These are phyloP conservation scores for Quercus bicolor DNA, from an alignment of 306 rosid species.

Conservation along the genomic window DNA sequence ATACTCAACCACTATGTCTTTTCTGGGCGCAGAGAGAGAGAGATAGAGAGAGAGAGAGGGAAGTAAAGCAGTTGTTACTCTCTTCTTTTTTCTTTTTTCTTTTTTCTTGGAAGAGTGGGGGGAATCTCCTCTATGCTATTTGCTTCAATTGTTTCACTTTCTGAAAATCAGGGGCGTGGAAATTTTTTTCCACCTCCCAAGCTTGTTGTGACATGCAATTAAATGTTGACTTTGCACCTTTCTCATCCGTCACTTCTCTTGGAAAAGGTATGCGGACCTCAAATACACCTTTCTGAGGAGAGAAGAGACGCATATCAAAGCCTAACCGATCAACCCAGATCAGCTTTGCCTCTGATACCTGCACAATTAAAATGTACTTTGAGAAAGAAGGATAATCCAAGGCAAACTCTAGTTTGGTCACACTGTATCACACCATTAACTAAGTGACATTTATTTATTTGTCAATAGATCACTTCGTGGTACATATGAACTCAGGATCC, in stretches of 20 bases:
- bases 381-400: conserved; percentile 11
- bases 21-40: background rate
- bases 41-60: background rate
- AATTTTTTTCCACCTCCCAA: conserved; percentile 93
- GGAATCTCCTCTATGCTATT: conserved; percentile 9
- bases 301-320: conserved; percentile 68
- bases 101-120: no score
- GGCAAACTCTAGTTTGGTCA: background rate
- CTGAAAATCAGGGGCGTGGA: conserved; percentile 51
- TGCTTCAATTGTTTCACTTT: conserved; percentile 72
- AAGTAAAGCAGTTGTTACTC: background rate
- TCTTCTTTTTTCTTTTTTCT: conserved; percentile 5
- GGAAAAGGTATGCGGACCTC: conserved; percentile 91
- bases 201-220: conserved; percentile 91
- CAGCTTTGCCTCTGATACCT: conserved; percentile 87
- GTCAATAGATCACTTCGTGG: background rate
- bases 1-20: background rate
- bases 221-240: conserved; percentile 80
- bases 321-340: conserved; percentile 91
- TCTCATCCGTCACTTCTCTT: conserved; percentile 74
- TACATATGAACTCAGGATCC: no score
- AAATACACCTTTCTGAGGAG: conserved; percentile 52
- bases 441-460: background rate
- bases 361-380: background rate
- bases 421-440: background rate